Percentiles rank a stretch among this genome's conserved stretches.
phyloP scores from a whole-genome alignment of 768 basidiomycete species.

The Pulveroboletus frians region DNA sequence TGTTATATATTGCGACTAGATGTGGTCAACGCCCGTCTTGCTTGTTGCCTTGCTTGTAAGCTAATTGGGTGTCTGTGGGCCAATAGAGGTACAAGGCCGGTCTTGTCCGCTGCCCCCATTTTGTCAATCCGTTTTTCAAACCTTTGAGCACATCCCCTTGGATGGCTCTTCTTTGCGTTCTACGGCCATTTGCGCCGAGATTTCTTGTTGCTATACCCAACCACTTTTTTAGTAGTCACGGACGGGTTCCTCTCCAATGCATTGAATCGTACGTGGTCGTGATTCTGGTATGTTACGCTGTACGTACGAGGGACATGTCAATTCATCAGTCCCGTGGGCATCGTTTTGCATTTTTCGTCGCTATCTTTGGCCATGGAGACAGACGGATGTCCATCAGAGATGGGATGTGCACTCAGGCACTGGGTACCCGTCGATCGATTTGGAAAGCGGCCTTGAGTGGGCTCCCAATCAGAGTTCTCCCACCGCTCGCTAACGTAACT shows the following conservation, averaged over 20 bases:
- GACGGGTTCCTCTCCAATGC: slow-evolving; percentile 4
- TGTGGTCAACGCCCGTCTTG: background rate
- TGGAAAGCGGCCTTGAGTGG: too few species aligned
- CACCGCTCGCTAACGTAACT: too few species aligned
- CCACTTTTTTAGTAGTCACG: background rate
- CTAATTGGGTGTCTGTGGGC: slow-evolving; percentile 10
- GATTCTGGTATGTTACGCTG: slow-evolving; percentile 23
- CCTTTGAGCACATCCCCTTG: background rate
- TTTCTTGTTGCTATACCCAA: slow-evolving; percentile 25
- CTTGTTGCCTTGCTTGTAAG: background rate
- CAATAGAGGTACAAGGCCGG: slow-evolving; percentile 18
- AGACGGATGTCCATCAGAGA: too few species aligned
- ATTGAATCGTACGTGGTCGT: slow-evolving; percentile 22
- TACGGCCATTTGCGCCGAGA: background rate
- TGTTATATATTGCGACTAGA: slow-evolving; percentile 49
- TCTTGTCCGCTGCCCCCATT: slow-evolving; percentile 20
- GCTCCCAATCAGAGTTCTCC: too few species aligned
- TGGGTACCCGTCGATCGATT: too few species aligned
- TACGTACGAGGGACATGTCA: slow-evolving; percentile 18
- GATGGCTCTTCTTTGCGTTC: slow-evolving; percentile 2
- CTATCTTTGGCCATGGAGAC: too few species aligned
- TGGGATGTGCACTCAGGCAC: background rate
- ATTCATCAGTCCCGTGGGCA: slow-evolving; percentile 14
- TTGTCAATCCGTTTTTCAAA: background rate
- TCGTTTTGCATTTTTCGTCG: background rate